Evolutionary conservation across 1,284 basidiomycete species (phyloP).

Genomic region (Rhizoctonia solani): DNA sequence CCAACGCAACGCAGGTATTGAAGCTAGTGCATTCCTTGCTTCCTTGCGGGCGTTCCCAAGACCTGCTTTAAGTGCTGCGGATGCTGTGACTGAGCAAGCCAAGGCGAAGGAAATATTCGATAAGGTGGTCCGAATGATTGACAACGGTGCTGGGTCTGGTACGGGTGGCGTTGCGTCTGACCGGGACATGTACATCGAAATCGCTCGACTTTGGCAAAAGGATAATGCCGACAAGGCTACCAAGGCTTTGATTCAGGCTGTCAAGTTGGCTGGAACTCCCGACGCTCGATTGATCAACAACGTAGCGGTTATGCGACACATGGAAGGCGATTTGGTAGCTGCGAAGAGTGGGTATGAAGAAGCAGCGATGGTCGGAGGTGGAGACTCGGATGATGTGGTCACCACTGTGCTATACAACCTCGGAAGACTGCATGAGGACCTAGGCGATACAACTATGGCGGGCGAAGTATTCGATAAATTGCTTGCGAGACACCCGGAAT

Average conservation of each 20-base stretch:
- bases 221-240: slow-evolving; percentile 75
- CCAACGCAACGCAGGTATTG: slow-evolving; percentile 55
- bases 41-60: slow-evolving; percentile 80
- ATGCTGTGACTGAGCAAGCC: slow-evolving; percentile 69
- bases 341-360: slow-evolving; percentile 67
- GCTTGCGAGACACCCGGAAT: slow-evolving; percentile 84
- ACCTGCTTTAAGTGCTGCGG: slow-evolving; percentile 73
- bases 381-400: slow-evolving; percentile 59
- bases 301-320: slow-evolving; percentile 74
- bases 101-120: slow-evolving; percentile 83
- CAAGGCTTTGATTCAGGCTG: slow-evolving; percentile 73
- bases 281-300: slow-evolving; percentile 82
- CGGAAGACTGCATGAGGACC: slow-evolving; percentile 84
- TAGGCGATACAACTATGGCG: slow-evolving; percentile 70
- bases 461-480: slow-evolving; percentile 85
- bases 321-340: slow-evolving; percentile 65
- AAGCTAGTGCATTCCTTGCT: slow-evolving; percentile 87
- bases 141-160: slow-evolving; percentile 42
- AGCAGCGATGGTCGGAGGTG: slow-evolving; percentile 63
- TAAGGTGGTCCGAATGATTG: slow-evolving; percentile 68
- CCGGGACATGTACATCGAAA: slow-evolving; percentile 81
- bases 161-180: slow-evolving; percentile 50
- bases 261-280: slow-evolving; percentile 55
- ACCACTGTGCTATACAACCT: slow-evolving; percentile 88
- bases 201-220: slow-evolving; percentile 84